Percentiles rank a stretch among this genome's conserved stretches.
phyloP scores from a whole-genome alignment of 2,329 filamentous ascomycete species.

The Botryotinia convoluta region DNA sequence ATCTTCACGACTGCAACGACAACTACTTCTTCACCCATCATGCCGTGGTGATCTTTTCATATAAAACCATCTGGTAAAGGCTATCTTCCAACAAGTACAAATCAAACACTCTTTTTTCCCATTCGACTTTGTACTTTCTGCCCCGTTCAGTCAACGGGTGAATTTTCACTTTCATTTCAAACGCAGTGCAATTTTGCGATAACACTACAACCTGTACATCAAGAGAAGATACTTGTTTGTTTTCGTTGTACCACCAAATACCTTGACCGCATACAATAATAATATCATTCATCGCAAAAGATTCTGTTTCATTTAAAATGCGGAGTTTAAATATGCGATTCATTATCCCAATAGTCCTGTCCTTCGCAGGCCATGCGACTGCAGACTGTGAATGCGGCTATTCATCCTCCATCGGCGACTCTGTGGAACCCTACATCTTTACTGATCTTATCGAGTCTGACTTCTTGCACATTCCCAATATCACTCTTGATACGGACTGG shows the following conservation, averaged over 20 bases:
- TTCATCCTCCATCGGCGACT: constrained; percentile 48
- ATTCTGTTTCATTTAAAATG: neutral
- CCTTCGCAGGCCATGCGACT: constrained; percentile 1
- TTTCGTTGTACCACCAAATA: constrained; percentile 13
- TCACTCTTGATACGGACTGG: constrained; percentile 59
- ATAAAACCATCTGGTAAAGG: neutral
- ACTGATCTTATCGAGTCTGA: constrained; percentile 71
- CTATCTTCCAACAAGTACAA: neutral
- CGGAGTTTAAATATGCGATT: neutral
- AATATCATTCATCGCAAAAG: neutral
- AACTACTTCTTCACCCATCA: neutral
- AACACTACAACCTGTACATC: neutral
- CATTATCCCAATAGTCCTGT: constrained; percentile 1
- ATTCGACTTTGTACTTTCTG: neutral
- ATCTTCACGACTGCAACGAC: neutral
- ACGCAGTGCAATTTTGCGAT: neutral
- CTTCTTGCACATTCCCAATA: constrained; percentile 56
- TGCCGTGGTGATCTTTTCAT: neutral
- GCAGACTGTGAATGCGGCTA: constrained; percentile 70
- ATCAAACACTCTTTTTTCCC: neutral
- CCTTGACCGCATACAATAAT: constrained; percentile 5
- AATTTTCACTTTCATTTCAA: constrained; percentile 10
- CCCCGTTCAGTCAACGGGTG: constrained; percentile 7
- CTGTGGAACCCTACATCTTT: constrained; percentile 50
- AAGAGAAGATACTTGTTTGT: neutral